Conservation (phyloP, 2,329 filamentous ascomycete genomes). For the Tolypocladium album region DNA sequence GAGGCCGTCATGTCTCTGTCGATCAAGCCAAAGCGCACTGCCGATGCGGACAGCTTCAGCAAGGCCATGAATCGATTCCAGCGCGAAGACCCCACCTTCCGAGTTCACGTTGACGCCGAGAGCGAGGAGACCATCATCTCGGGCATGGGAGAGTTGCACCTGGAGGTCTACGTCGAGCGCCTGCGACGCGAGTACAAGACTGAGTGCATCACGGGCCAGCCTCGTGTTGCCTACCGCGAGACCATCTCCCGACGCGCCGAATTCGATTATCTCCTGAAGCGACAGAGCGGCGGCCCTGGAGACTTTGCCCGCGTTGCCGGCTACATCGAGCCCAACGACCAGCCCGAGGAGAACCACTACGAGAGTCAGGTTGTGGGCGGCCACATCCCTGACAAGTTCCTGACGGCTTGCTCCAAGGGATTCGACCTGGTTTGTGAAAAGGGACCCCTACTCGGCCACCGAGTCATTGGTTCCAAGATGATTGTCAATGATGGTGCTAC, state of each 20-base stretch:
- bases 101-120: conserved; percentile 84
- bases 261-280: conserved; percentile 90
- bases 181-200: conserved; percentile 95
- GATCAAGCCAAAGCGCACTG: conserved; percentile 89
- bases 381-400: conserved; percentile 88
- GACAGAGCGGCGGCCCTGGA: conserved; percentile 90
- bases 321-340: conserved; percentile 76
- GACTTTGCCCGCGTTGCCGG: conserved; percentile 91
- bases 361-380: conserved; percentile 82
- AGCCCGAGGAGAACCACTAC: conserved; percentile 67
- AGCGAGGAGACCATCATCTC: conserved; percentile 96
- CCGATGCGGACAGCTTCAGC: conserved; percentile 87
- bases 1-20: conserved; percentile 97
- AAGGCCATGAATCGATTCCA: conserved; percentile 99
- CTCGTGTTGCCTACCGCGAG: conserved; percentile 94
- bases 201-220: conserved; percentile 90
- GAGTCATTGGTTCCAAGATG: conserved; percentile 82
- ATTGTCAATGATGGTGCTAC: conserved; percentile 92
- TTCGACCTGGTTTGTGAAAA: conserved; percentile 76
- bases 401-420: conserved; percentile 90
- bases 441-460: conserved; percentile 86
- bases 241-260: conserved; percentile 71
- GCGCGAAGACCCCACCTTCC: conserved; percentile 95
- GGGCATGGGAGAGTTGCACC: conserved; percentile 94
- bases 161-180: conserved; percentile 95